Evolutionary conservation across 768 basidiomycete species (phyloP), one percentile per base, ranked within the genome.

Genomic region (Cystofilobasidium bisporidii): DNA sequence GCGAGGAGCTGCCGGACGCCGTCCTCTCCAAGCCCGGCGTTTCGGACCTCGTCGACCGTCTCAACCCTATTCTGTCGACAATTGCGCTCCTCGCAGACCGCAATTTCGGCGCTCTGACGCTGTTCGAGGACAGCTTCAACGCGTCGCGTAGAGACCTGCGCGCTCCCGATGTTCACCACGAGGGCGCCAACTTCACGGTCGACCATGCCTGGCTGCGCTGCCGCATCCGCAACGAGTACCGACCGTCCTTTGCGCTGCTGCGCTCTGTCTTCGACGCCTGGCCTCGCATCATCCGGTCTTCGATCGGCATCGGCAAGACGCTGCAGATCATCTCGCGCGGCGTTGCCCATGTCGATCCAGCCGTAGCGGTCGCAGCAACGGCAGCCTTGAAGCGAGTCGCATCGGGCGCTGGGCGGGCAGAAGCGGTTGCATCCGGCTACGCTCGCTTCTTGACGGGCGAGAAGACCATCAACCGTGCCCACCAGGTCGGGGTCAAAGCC

Each of bases 341-440:
- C 1, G 82, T 89, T n/a, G 81, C 89, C 30, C 92, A 94, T 71
- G 84, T 91, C 36, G 90, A 96, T 70, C 87, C 89, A 1, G 72
- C 78, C 2, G 80, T 94, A 1, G 83, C 82, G 43, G 85, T 86
- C n/a, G 83, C 83, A 20, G 86, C 92, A 0, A 80, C 79, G 33
- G 79, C 79, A 3, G 85, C 89, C 17, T 74, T 94, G 71, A 84
- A 83, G 67, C 83, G 91, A 28, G 84, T 91, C 71, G 86, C 87
- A 80, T 78, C 81, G 8, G 41, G 55, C 11, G 59, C 56, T n/a
- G 68, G 68, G n/a, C 48, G 28, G 36, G 63, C 56, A 22, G 84
- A 89, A 63, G 78, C 81, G 0, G 83, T 92, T 17, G 77, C 91
- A 20, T 80, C 82, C 20, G 82, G 82, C 40, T 87, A 86, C 74